These are phyloP conservation scores for Pneumocystis canis DNA, from an alignment of 1,139 yeast genomes.

Conservation along the genomic window DNA sequence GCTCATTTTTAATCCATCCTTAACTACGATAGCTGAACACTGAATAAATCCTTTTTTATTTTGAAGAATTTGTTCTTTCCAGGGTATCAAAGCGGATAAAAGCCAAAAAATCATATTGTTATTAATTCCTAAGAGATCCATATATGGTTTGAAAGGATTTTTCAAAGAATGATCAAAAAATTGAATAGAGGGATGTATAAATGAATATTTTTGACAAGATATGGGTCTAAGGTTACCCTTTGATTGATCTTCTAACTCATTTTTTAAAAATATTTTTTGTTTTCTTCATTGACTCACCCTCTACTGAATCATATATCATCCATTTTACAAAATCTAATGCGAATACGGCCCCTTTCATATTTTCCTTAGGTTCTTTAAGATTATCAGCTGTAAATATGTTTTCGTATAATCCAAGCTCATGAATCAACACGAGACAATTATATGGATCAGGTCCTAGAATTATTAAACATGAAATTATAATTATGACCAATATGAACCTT, in stretches of 20 bases:
- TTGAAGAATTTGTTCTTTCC: not conserved
- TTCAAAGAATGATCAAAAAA: not conserved
- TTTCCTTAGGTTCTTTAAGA: not conserved
- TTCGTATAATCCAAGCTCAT: constrained; percentile 19
- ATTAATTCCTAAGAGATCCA: constrained; percentile 3
- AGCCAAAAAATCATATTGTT: constrained; percentile 2
- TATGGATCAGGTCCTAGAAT: constrained; percentile 14
- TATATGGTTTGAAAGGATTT: not conserved
- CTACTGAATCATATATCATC: not conserved
- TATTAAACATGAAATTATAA: constrained; percentile 3
- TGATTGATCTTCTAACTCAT: not conserved
- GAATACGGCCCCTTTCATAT: not conserved
- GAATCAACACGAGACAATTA: constrained; percentile 13
- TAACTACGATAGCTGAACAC: constrained; percentile 13
- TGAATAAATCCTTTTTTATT: not conserved
- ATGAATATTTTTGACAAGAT: constrained; percentile 21
- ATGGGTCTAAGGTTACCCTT: constrained; percentile 29
- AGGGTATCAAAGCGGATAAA: constrained; percentile 1
- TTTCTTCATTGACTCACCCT: constrained; percentile 20
- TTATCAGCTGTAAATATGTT: constrained; percentile 9
- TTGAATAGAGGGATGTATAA: too few species aligned
- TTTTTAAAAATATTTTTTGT: not conserved
- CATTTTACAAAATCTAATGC: not conserved
- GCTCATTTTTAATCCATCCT: not conserved
- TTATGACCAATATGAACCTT: constrained; percentile 42